These are phyloP conservation scores for Camelina sativa DNA, from an alignment of 345 rosid species.

Conservation along the genomic window DNA sequence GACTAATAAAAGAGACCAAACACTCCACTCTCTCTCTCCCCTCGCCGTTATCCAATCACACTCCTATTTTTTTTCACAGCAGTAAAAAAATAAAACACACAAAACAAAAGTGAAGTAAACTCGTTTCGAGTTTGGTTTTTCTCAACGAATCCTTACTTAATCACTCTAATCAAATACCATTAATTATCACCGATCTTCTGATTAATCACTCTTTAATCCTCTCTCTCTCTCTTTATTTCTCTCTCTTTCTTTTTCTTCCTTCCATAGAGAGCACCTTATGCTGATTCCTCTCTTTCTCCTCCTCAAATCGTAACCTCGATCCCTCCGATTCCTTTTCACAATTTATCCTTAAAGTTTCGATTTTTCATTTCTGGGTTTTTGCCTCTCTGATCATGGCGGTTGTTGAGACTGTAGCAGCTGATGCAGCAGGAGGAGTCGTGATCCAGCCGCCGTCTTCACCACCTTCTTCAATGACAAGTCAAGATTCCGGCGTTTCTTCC, in stretches of 20 bases:
- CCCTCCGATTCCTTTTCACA: conserved; percentile 1
- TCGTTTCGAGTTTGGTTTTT: not conserved
- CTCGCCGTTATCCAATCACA: not conserved
- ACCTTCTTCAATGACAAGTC: conserved; percentile 45
- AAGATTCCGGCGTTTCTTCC: conserved; percentile 49
- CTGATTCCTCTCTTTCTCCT: conserved; percentile 42
- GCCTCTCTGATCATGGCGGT: conserved; percentile 59
- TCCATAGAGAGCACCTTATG: conserved; percentile 42
- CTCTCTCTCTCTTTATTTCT: not conserved
- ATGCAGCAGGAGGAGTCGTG: conserved; percentile 47
- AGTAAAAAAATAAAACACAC: not conserved
- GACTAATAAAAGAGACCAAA: not conserved
- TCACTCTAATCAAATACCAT: conserved; percentile 29
- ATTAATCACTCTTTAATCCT: conserved; percentile 12
- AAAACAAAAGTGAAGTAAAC: not conserved
- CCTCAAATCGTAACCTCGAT: conserved; percentile 36
- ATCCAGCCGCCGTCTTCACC: conserved; percentile 44
- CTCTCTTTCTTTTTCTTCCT: not conserved
- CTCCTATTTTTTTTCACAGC: conserved; percentile 13
- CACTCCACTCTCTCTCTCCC: not conserved
- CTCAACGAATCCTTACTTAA: conserved; percentile 38
- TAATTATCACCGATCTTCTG: conserved; percentile 29
- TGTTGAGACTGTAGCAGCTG: conserved; percentile 57
- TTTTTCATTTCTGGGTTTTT: conserved; percentile 20
- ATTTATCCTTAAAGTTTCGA: not conserved